Base-by-base conservation (phyloP, 306 rosid species). In the Mimosa pudica region DNA sequence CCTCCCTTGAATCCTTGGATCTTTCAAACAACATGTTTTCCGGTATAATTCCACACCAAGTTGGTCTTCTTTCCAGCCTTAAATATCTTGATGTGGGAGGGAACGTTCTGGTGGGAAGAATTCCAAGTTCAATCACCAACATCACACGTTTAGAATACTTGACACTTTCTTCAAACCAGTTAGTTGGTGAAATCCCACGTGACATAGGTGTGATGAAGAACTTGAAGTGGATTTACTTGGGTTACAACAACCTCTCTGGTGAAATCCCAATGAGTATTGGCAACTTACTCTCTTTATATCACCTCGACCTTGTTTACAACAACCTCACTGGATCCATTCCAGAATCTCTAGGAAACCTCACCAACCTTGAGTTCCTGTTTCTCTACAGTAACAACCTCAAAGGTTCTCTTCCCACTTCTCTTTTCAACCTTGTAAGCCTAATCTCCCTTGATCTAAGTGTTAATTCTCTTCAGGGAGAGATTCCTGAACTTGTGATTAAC, bases 21-120 rank as follows among this genome's bases (percentile, higher is more conserved):
- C 86, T 96, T 81, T 91, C 94, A 11, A 96, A 96, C 92, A 96
- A 96, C 92, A 88, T 96, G 94, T 77, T 96, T 54, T 87, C 92
- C 3, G 98, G 97, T 14, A 52, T 51, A 18, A 91, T 96, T 38
- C 92, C 99, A 0, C 51, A 72, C 16, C 83, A 82, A 57, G 79
- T 93, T 10, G 97, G 94, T 20, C 18, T 73, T 8, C 90, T 96
- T 36, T 82, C 82, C 4, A 74, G 81, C 33, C 78, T 96, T 12
- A 83, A 68, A 68, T 93, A 84, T 73, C 92, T 96, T 49, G 98
- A 96, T 60, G 85, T 96, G 0, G 99, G 99, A 13, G 99, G 99
- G 30, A 96, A 96, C 77, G 71, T 79, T 54, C 80, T 96, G 66
- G 85, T 65, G 0, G 97, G 98, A 4, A 70, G 83, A 68, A 89